Conservation (phyloP, 2,329 filamentous ascomycete genomes). For the Claviceps africana region DNA sequence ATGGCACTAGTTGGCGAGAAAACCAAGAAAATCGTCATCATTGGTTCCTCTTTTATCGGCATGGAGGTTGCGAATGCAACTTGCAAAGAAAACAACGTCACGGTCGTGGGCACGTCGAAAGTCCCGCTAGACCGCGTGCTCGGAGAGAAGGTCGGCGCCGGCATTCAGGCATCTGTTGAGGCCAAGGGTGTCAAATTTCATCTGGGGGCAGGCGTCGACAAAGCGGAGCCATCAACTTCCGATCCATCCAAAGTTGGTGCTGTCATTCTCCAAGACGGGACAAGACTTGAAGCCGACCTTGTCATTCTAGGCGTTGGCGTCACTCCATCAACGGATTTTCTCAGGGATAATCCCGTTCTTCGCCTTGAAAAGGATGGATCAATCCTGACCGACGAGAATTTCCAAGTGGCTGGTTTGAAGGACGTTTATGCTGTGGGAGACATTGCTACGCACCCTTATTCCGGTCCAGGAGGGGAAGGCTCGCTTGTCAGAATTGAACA, state of each 20-base stretch:
- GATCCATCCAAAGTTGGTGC: slow-evolving; percentile 63
- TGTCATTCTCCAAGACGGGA: slow-evolving; percentile 75
- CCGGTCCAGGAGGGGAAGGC: slow-evolving; percentile 71
- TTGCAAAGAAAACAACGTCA: slow-evolving; percentile 65
- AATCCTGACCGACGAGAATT: slow-evolving; percentile 64
- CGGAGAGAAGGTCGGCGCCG: slow-evolving; percentile 64
- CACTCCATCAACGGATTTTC: slow-evolving; percentile 67
- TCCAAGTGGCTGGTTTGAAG: slow-evolving; percentile 59
- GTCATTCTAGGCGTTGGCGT: slow-evolving; percentile 90
- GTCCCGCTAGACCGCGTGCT: slow-evolving; percentile 77
- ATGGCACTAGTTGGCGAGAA: slow-evolving; percentile 65
- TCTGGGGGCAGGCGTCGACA: slow-evolving; percentile 67
- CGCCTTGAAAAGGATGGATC: slow-evolving; percentile 74
- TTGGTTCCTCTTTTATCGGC: slow-evolving; percentile 92
- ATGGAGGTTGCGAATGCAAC: slow-evolving; percentile 92
- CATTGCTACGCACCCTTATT: slow-evolving; percentile 89
- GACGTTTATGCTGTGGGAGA: slow-evolving; percentile 90
- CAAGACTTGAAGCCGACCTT: slow-evolving; percentile 68
- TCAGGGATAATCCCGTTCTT: slow-evolving; percentile 57
- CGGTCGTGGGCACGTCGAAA: slow-evolving; percentile 77
- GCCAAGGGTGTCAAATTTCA: slow-evolving; percentile 82
- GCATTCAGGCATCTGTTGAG: slow-evolving; percentile 68
- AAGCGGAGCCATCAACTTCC: slow-evolving; percentile 56
- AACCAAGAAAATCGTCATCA: slow-evolving; percentile 80
- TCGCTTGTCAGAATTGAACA: slow-evolving; percentile 76